These are phyloP conservation scores for Tagetes erecta DNA, from an alignment of 129 eudicot species.

Conservation along the genomic window DNA sequence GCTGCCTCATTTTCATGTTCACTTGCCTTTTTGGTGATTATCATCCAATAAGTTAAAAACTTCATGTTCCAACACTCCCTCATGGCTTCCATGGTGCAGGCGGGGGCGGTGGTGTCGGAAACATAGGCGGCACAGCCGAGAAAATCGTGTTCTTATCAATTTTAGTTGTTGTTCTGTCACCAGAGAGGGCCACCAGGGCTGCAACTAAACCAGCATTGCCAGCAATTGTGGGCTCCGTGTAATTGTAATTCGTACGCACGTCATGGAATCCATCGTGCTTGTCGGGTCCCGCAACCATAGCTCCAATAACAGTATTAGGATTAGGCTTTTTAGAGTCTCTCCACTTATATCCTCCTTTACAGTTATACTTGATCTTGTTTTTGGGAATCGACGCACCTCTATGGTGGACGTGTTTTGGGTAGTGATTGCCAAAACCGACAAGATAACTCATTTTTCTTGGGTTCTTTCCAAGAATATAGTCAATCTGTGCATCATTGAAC, in stretches of 20 bases:
- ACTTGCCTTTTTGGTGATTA: conserved; percentile 7
- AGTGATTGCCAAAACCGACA: conserved; percentile 78
- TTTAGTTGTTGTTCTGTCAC: conserved; percentile 36
- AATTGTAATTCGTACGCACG: conserved; percentile 77
- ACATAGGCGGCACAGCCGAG: conserved; percentile 89
- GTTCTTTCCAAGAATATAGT: conserved; percentile 83
- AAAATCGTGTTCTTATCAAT: conserved; percentile 81
- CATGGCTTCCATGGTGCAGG: conserved; percentile 86
- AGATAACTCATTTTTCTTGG: conserved; percentile 85
- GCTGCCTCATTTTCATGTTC: conserved; percentile 11
- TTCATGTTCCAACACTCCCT: conserved; percentile 5
- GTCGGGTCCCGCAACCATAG: conserved; percentile 93
- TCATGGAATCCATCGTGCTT: conserved; percentile 69
- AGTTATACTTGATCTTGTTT: conserved; percentile 63
- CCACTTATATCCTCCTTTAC: conserved; percentile 81
- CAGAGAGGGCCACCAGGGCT: conserved; percentile 77
- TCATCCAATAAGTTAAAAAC: neutral
- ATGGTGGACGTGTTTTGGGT: conserved; percentile 87
- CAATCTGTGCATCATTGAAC: conserved; percentile 41
- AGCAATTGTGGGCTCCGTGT: conserved; percentile 82
- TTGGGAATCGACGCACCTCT: conserved; percentile 88
- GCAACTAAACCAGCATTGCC: conserved; percentile 90
- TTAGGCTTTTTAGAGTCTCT: conserved; percentile 67
- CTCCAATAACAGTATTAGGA: conserved; percentile 63
- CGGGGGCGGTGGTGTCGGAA: conserved; percentile 77